Conservation (phyloP, 2,329 filamentous ascomycete species). For the Lasiodiplodia gonubiensis region DNA sequence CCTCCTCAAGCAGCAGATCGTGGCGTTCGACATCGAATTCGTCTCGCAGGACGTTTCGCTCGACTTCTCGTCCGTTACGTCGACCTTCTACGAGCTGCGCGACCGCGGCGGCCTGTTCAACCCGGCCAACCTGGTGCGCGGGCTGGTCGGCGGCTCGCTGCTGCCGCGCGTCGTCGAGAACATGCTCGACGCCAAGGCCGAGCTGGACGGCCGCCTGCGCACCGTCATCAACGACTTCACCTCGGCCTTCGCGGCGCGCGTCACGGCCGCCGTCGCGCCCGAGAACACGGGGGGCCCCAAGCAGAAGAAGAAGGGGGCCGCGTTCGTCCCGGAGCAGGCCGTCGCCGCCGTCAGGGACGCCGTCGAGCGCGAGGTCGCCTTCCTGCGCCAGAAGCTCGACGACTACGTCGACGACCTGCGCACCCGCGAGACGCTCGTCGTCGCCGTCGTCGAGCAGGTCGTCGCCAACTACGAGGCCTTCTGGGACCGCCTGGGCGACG, state of each 20-base stretch:
- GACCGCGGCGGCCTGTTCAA: constrained; percentile 70
- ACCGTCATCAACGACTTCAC: constrained; percentile 71
- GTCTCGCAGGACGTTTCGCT: constrained; percentile 66
- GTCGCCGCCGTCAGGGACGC: constrained; percentile 53
- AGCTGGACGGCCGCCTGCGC: constrained; percentile 67
- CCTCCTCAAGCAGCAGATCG: constrained; percentile 92
- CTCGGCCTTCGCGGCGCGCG: constrained; percentile 61
- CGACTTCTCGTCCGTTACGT: constrained; percentile 69
- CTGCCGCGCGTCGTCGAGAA: constrained; percentile 71
- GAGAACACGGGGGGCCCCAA: constrained; percentile 33
- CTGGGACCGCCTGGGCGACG: constrained; percentile 47
- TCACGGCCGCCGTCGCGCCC: constrained; percentile 55
- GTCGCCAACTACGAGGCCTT: constrained; percentile 67
- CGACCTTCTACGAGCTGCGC: constrained; percentile 71
- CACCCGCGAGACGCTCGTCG: constrained; percentile 69
- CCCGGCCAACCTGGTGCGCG: constrained; percentile 64
- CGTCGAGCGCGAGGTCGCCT: constrained; percentile 62
- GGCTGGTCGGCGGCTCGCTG: constrained; percentile 62
- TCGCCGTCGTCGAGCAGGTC: constrained; percentile 68
- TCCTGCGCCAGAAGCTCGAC: constrained; percentile 62
- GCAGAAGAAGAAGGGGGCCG: constrained; percentile 30
- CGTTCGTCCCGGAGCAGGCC: not conserved
- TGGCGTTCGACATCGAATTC: constrained; percentile 91
- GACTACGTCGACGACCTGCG: constrained; percentile 69
- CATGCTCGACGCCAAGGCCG: constrained; percentile 73